Base-by-base conservation (phyloP, 2,329 filamentous ascomycete genomes). In the Hortaea sp. region DNA sequence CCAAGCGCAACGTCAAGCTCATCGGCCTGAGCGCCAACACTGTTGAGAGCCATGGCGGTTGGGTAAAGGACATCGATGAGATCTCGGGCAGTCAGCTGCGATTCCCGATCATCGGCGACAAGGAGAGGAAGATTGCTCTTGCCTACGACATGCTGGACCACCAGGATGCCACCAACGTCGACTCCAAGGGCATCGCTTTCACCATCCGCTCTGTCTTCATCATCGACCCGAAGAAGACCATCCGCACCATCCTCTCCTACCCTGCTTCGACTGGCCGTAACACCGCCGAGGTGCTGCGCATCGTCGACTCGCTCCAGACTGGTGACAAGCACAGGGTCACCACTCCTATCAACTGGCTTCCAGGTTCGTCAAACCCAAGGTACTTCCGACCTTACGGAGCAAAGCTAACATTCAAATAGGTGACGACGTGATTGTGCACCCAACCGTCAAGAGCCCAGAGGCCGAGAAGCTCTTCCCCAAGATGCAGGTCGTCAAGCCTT, bases 171-270 rank as follows among this genome's bases (percentile, higher is more conserved):
- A 79, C 77, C 65, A 79, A 78, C 62, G 71, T 81, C 53, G 73
- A 79, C 57, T 60, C 60, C 51, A 75, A 74, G 68, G 72, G 72
- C 61, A 68, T 72, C 49, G 76, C 78, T 42, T 80, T 81, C 65
- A 81, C 77, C 59, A 81, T 81, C 66, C 77, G 78, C 62, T 78
- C 74, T 46, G 77, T 81, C 60, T 81, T 81, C 68, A 67, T 80
- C 64, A 79, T 81, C 64, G 77, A 81, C 68, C 78, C 77, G 47
- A 76, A 75, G 68, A 79, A 79, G 72, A 78, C 71, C 50, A 80
- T 81, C 61, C 76, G 77, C 54, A 70, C 75, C 46, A 81, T 79
- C 59, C 68, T 81, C 49, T 74, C 74, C 51, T 81, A 81, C 70
- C 77, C 77, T 28, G 78, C 78, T 42, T 78, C 74, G 45, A 80